Percentiles rank a stretch among this genome's conserved stretches.
phyloP scores from a whole-genome alignment of 768 basidiomycete species.

The Tulasnella sp. region DNA sequence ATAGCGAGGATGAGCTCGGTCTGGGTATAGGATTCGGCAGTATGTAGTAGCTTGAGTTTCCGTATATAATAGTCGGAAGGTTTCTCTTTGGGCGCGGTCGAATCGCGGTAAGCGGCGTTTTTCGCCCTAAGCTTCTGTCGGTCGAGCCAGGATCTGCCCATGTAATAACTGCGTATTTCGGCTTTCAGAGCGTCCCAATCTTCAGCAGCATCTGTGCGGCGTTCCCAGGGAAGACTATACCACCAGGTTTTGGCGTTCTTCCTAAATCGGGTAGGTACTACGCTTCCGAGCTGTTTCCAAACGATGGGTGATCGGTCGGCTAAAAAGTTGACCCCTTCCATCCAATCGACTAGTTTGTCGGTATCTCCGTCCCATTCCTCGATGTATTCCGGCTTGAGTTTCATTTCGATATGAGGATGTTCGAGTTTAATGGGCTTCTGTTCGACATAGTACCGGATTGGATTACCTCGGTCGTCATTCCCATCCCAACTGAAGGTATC shows the following conservation, averaged over 20 bases:
- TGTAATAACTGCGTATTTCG: too few species aligned
- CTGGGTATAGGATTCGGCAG: constrained; percentile 37
- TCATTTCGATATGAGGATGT: constrained; percentile 44
- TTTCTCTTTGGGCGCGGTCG: constrained; percentile 33
- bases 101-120: constrained; percentile 43
- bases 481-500: not conserved
- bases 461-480: not conserved
- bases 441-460: not conserved
- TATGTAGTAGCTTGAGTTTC: too few species aligned
- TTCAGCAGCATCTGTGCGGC: constrained; percentile 36
- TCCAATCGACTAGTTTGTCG: constrained; percentile 43
- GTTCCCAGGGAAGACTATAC: constrained; percentile 38
- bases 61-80: too few species aligned
- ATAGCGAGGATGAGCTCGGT: constrained; percentile 46
- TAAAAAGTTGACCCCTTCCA: constrained; percentile 42
- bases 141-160: constrained; percentile 44
- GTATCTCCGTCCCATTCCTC: constrained; percentile 47
- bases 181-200: constrained; percentile 44
- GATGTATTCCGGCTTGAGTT: constrained; percentile 43
- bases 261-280: constrained; percentile 43
- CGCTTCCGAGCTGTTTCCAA: constrained; percentile 42
- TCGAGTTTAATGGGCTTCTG: not conserved
- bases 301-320: constrained; percentile 38
- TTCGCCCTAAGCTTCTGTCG: constrained; percentile 42
- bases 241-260: constrained; percentile 45